A percentile compares a stretch with the other conserved stretches of the same genome.
These are phyloP conservation scores for Pleurotus tuoliensis DNA, from an alignment of 768 basidiomycete species.

Conservation along the genomic window DNA sequence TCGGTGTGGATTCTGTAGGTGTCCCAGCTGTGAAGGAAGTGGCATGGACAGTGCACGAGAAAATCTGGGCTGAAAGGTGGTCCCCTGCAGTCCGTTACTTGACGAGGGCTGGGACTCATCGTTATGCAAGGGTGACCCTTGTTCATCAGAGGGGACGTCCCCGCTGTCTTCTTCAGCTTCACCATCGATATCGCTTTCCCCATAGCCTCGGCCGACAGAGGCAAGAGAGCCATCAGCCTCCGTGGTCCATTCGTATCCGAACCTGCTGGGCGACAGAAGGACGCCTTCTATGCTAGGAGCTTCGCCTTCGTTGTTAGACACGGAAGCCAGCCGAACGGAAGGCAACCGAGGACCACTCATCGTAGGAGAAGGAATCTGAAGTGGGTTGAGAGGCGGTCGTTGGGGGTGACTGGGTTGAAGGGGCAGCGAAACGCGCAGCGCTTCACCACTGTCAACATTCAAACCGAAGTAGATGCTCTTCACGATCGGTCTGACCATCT, in stretches of 20 bases:
- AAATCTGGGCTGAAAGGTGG: slow-evolving; percentile 32
- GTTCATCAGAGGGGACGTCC: neutral
- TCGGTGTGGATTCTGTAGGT: slow-evolving; percentile 67
- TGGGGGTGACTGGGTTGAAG: neutral
- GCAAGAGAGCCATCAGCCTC: slow-evolving; percentile 38
- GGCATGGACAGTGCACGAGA: slow-evolving; percentile 79
- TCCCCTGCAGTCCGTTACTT: neutral
- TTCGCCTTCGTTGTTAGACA: slow-evolving; percentile 30
- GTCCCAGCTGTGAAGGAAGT: slow-evolving; percentile 71
- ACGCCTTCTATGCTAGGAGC: slow-evolving; percentile 33
- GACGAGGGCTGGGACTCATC: neutral
- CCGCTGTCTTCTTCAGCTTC: neutral
- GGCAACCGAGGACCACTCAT: slow-evolving; percentile 38
- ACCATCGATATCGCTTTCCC: neutral
- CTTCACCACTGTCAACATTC: neutral
- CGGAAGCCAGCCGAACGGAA: slow-evolving; percentile 47
- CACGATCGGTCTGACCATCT: too few relatives aligned
- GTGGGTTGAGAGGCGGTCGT: neutral
- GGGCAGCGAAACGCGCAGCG: neutral
- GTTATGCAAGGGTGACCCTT: neutral
- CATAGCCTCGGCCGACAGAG: slow-evolving; percentile 20
- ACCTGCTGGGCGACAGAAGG: slow-evolving; percentile 45
- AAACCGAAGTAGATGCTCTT: too few relatives aligned
- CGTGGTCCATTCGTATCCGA: slow-evolving; percentile 55
- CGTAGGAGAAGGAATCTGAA: slow-evolving; percentile 9